These are phyloP conservation scores for Neurospora sp. DNA, from an alignment of 495 filamentous ascomycete species.

Conservation along the genomic window DNA sequence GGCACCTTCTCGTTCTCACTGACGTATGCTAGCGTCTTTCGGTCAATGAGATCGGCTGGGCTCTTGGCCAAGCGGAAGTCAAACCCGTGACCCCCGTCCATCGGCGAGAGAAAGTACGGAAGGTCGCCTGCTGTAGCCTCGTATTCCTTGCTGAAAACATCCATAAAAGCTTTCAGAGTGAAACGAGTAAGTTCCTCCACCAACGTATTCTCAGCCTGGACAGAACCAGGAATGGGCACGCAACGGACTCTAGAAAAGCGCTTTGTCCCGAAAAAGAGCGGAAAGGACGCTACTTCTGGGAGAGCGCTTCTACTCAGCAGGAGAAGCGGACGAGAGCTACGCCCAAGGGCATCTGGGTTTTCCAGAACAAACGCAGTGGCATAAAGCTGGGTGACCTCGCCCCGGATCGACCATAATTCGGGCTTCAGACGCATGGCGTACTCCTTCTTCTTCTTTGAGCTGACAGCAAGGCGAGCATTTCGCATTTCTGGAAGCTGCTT, in stretches of 20 bases:
- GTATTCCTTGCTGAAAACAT: slow-evolving; percentile 84
- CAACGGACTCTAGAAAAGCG: slow-evolving; percentile 46
- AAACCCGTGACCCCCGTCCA: slow-evolving; percentile 21
- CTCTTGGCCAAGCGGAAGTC: slow-evolving; percentile 13
- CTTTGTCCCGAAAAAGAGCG: slow-evolving; percentile 57
- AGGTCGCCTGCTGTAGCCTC: slow-evolving; percentile 51
- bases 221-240: slow-evolving; percentile 21
- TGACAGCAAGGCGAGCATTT: slow-evolving; percentile 81
- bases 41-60: slow-evolving; percentile 49
- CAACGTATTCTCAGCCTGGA: slow-evolving; percentile 37
- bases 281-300: slow-evolving; percentile 56
- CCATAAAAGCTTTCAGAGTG: slow-evolving; percentile 67
- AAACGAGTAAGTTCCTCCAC: slow-evolving; percentile 48
- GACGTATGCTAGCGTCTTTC: slow-evolving; percentile 48
- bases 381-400: slow-evolving; percentile 49
- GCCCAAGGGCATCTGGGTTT: slow-evolving; percentile 46
- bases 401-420: slow-evolving; percentile 52
- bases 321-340: slow-evolving; percentile 53
- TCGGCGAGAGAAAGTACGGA: slow-evolving; percentile 79
- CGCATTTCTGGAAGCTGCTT: slow-evolving; percentile 74
- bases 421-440: slow-evolving; percentile 80
- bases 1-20: slow-evolving; percentile 34
- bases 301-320: slow-evolving; percentile 60
- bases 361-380: slow-evolving; percentile 54
- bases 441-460: slow-evolving; percentile 57